Evolutionary conservation across 2,329 filamentous ascomycete species (phyloP), one percentile per base, ranked within the genome.

Genomic region (Herpotrichia juniperi): DNA sequence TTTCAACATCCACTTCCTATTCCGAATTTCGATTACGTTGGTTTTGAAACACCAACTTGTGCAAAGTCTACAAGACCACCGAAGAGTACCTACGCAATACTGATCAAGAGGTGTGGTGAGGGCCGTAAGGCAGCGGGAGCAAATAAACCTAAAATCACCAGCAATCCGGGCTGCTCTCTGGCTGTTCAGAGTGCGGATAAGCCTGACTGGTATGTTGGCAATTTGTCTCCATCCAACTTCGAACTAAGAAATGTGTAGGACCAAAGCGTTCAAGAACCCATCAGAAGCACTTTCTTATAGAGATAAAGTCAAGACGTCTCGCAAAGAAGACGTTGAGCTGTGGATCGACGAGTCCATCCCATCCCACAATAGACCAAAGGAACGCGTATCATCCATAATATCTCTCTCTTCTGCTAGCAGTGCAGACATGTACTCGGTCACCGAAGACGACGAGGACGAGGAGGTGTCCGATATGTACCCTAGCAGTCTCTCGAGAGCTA

Each of bases 341-440:
- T 67, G 66, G 66, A 63, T 67, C 43, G 51, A 58, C 16, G 59
- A 67, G 14, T 64, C 64, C 30, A 47, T 67, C 9, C 61, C 60
- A 16, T 54, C 58, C 4, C 47, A 59, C 32, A 53, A 60, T 24
- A 50, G 56, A 16, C 57, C 66, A 5, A 55, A 64, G 40, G 53
- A 66, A 53, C 53, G 67, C 17, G 62, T 64, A 9, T 55, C 46
- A 22, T 70, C 67, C 4, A 68, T 68, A 26, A 43, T 48, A 7
- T 68, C 67, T 1, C 45, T 68, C 14, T 65, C 66, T 4, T 68
- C 67, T 9, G 61, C 63, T 7, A 64, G 61, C 21, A 69, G 66
- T 37, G 61, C 62, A 35, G 64, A 67, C 19, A 66, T 67, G 63
- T 65, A 70, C 42, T 63, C 66, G 9, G 57, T 51, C 25, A 67